A percentile compares a stretch with the other conserved stretches of the same genome.
Evolutionary conservation across 331 rosid species (phyloP).

Genomic region (Acacia concinna): DNA sequence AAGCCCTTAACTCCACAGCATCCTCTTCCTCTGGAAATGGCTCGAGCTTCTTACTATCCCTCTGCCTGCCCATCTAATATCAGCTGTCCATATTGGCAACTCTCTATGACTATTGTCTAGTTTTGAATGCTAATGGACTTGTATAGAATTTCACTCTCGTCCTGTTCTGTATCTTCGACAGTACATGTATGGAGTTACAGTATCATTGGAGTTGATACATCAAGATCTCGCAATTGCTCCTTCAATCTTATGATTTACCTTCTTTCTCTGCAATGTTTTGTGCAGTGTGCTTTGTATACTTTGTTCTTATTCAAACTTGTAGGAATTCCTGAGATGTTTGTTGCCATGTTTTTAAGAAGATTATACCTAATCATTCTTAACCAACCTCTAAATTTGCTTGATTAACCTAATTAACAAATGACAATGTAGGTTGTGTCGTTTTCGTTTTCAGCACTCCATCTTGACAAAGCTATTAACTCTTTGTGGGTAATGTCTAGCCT

Average conservation of each 20-base stretch:
- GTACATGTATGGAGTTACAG: slow-evolving; percentile 29
- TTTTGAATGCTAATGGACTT: slow-evolving; percentile 60
- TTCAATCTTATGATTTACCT: not conserved
- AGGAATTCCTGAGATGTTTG: too few species aligned
- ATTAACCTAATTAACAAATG: not conserved
- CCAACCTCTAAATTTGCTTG: not conserved
- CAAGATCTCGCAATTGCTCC: not conserved
- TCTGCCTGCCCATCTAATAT: slow-evolving; percentile 23
- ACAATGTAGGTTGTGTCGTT: not conserved
- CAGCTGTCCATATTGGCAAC: slow-evolving; percentile 55
- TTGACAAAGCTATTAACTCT: slow-evolving; percentile 57
- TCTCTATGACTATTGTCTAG: slow-evolving; percentile 36
- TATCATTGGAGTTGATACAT: slow-evolving; percentile 39
- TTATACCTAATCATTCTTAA: not conserved
- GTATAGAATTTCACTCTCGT: slow-evolving; percentile 26
- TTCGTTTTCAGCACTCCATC: slow-evolving; percentile 41
- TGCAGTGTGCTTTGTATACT: not conserved
- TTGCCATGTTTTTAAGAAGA: too few species aligned
- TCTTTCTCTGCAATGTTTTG: not conserved
- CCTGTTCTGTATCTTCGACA: slow-evolving; percentile 36
- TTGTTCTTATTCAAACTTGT: not conserved
- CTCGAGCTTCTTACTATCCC: slow-evolving; percentile 41
- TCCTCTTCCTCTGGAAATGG: slow-evolving; percentile 37
- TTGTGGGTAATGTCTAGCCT: slow-evolving; percentile 39
- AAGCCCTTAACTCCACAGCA: not conserved